Evolutionary conservation across 2,329 filamentous ascomycete species (phyloP), one percentile per base, ranked within the genome.

Genomic region (Clarireedia monteithiana): DNA sequence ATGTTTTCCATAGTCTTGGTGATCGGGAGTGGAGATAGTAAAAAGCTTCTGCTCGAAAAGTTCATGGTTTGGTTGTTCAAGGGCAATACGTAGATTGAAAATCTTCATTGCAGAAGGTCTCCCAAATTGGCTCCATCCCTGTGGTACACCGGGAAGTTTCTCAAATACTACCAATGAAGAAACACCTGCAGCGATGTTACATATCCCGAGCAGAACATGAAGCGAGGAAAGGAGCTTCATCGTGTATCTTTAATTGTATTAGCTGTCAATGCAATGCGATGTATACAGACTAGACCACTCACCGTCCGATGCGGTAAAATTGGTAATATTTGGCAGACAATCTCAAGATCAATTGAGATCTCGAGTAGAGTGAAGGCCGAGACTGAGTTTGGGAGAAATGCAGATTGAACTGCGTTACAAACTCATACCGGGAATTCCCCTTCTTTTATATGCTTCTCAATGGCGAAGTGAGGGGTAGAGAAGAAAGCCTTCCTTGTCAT

Each of bases 1-100:
- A 63, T 82, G 77, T 58, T 77, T 68, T 50, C 80, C 79, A 59
- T 82, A 83, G 26, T 77, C 76, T 46, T 66, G 59, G 63, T 82
- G 77, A 17, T 71, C 70, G 5, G 75, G 75, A 56, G 77, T 67
- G 1, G 74, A 69, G 17, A 77, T 72, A 15, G 73, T 69, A 30
- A 70, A 63, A 7, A 77, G 66, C 46, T 71, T 72, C 49, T 71
- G 69, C 54, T 76, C 74, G 23, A 70, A 74, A 36, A 70, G 67
- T 26, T 76, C 69, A 40, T 77, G 67, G 58, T 77, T 74, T 39
- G 68, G 69, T 62, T 77, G 74, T 46, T 70, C 66, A 44, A 77
- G 66, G 12, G 64, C 64, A 46, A 67, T 59, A 46, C 61, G 58
- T 9, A 67, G 59, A 26, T 50, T 55, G 17, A 67, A 38, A 1